Evolutionary conservation across 805 yeast genomes (phyloP).

Genomic region (Lipomyces yamadae): DNA sequence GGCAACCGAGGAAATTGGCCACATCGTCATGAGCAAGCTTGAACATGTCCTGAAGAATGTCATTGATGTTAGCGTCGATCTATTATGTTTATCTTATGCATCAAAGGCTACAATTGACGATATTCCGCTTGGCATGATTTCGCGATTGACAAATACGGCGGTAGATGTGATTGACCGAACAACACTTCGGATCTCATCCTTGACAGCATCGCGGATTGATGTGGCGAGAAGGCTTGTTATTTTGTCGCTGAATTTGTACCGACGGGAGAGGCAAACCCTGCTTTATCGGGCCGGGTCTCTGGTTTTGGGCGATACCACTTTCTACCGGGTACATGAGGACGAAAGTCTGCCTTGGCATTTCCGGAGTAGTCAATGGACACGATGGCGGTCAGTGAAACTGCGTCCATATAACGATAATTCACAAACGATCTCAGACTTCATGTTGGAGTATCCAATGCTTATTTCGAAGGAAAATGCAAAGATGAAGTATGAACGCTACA

Average conservation of each 20-base stretch:
- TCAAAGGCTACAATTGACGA: conserved; percentile 10
- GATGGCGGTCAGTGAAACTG: conserved; percentile 25
- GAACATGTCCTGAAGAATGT: conserved; percentile 13
- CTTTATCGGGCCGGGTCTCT: conserved; percentile 12
- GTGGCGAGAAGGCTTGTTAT: conserved; percentile 26
- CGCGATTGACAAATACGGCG: conserved; percentile 21
- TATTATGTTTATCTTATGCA: conserved; percentile 13
- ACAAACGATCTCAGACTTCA: conserved; percentile 3
- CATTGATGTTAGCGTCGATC: conserved; percentile 8
- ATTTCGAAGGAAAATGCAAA: conserved; percentile 9
- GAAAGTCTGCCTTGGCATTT: conserved; percentile 23
- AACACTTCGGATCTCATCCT: conserved; percentile 24
- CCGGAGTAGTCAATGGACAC: conserved; percentile 24
- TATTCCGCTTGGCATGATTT: conserved; percentile 24
- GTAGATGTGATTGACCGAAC: conserved; percentile 22
- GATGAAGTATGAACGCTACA: not conserved
- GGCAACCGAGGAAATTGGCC: conserved; percentile 13
- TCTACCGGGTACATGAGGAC: conserved; percentile 18
- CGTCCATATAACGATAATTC: not conserved
- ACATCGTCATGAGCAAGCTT: conserved; percentile 9
- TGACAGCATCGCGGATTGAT: conserved; percentile 11
- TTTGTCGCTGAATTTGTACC: conserved; percentile 19
- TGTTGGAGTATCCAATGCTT: conserved; percentile 19
- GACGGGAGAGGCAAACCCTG: conserved; percentile 9
- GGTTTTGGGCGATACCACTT: conserved; percentile 15